Conservation (phyloP, 23 red algal species). For the Gracilaria vermiculophylla region DNA sequence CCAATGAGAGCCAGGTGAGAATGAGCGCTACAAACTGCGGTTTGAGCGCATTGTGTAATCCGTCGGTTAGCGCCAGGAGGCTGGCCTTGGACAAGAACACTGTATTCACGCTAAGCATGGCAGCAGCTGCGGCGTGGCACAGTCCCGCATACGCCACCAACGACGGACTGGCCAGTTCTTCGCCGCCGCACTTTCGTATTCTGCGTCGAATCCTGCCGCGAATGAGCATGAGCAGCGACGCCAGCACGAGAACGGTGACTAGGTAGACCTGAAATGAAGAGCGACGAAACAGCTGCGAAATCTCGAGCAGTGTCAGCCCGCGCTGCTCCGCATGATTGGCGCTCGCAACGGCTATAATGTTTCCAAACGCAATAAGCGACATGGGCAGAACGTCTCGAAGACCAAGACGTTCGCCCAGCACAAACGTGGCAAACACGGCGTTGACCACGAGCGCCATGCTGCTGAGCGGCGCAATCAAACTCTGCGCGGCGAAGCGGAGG, state of each 20-base stretch:
- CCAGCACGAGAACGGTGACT: constrained; percentile 24
- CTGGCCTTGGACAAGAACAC: constrained; percentile 68
- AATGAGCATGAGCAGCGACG: constrained; percentile 29
- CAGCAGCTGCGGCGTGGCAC: constrained; percentile 59
- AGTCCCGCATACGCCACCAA: constrained; percentile 64
- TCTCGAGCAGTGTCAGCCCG: constrained; percentile 41
- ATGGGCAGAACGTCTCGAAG: constrained; percentile 54
- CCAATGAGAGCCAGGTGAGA: constrained; percentile 48
- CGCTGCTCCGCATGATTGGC: constrained; percentile 62
- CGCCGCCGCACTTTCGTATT: constrained; percentile 51
- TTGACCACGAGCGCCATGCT: constrained; percentile 71
- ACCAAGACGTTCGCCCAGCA: constrained; percentile 63
- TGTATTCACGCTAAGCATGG: constrained; percentile 71
- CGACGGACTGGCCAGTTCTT: constrained; percentile 38
- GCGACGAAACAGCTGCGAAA: constrained; percentile 50
- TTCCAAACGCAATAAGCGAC: constrained; percentile 59
- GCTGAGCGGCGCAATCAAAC: constrained; percentile 68
- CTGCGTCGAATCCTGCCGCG: background rate
- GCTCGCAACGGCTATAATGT: constrained; percentile 62
- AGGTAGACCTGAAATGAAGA: constrained; percentile 55
- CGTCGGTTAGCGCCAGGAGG: constrained; percentile 63
- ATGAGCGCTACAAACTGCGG: constrained; percentile 61
- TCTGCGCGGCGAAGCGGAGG: constrained; percentile 68
- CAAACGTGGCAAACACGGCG: constrained; percentile 60
- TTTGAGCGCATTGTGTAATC: constrained; percentile 49